A percentile compares a stretch with the other conserved stretches of the same genome.
Conservation (phyloP, 2,329 filamentous ascomycete genomes). For the Colletotrichum theobromicola region DNA sequence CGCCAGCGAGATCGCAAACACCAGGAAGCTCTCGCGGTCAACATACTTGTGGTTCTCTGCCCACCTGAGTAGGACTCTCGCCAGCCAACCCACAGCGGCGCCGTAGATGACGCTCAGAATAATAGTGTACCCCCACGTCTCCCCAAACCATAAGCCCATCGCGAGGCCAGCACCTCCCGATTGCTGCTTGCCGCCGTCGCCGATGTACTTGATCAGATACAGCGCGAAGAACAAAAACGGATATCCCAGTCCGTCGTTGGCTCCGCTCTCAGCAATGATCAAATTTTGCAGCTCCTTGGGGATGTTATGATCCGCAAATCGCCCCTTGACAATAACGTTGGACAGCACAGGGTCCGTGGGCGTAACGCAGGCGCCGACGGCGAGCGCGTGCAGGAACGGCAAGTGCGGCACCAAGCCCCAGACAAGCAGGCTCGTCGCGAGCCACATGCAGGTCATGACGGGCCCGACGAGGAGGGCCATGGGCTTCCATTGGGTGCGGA, state of each 20-base stretch:
- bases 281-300: constrained; percentile 82
- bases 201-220: constrained; percentile 80
- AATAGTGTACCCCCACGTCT: constrained; percentile 86
- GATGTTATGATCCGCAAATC: constrained; percentile 90
- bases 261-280: constrained; percentile 82
- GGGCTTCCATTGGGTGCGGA: constrained; percentile 79
- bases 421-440: constrained; percentile 78
- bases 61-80: constrained; percentile 83
- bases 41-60: constrained; percentile 83
- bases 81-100: constrained; percentile 77
- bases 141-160: constrained; percentile 81
- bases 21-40: constrained; percentile 85
- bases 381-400: constrained; percentile 78
- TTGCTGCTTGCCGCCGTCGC: constrained; percentile 58
- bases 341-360: constrained; percentile 89
- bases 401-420: constrained; percentile 78
- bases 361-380: constrained; percentile 85
- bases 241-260: constrained; percentile 89
- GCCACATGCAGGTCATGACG: constrained; percentile 87
- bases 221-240: constrained; percentile 86
- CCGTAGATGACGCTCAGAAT: constrained; percentile 81
- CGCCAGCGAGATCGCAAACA: constrained; percentile 84
- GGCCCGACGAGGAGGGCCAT: constrained; percentile 79
- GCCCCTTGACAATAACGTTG: constrained; percentile 91
- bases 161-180: constrained; percentile 68